phyloP scores from a whole-genome alignment of 192 early-diverging fungal species.

The Phlyctochytrium planicorne region DNA sequence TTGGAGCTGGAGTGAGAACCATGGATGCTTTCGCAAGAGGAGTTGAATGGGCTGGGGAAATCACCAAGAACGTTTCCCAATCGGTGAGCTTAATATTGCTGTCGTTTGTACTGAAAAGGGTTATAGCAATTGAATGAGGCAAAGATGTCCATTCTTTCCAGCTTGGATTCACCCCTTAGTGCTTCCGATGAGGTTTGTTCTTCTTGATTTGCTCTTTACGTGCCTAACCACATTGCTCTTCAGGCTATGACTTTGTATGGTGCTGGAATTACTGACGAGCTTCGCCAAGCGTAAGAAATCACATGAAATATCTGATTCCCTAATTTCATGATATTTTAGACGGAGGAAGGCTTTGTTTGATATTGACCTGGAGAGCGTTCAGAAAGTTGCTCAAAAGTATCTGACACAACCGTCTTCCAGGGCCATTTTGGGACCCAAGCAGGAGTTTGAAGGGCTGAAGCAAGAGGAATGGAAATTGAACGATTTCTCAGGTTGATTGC shows the following conservation, averaged over 20 bases:
- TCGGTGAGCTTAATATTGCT: slow-evolving; percentile 37
- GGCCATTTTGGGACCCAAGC: slow-evolving; percentile 15
- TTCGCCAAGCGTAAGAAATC: slow-evolving; percentile 69
- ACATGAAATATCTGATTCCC: not conserved
- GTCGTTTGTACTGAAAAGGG: slow-evolving; percentile 36
- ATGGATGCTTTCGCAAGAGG: slow-evolving; percentile 66
- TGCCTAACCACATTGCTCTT: not conserved
- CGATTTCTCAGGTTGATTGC: too few relatives aligned
- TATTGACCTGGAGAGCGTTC: slow-evolving; percentile 66
- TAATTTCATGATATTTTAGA: slow-evolving; percentile 35
- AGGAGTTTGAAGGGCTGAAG: slow-evolving; percentile 8
- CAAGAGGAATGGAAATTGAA: slow-evolving; percentile 1
- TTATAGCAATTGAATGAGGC: slow-evolving; percentile 81
- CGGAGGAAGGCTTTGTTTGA: slow-evolving; percentile 75
- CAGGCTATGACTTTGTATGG: slow-evolving; percentile 76
- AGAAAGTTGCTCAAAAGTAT: slow-evolving; percentile 70
- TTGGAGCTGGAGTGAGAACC: slow-evolving; percentile 61
- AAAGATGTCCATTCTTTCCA: slow-evolving; percentile 84
- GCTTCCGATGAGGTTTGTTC: slow-evolving; percentile 65
- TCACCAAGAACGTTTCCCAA: slow-evolving; percentile 29
- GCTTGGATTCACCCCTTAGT: slow-evolving; percentile 80
- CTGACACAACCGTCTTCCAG: slow-evolving; percentile 34
- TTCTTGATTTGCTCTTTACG: not conserved
- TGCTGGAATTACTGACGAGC: slow-evolving; percentile 77
- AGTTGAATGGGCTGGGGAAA: slow-evolving; percentile 64